Percentiles rank a stretch among this genome's conserved stretches.
These are phyloP conservation scores for Scheffersomyces stipitis DNA, from an alignment of 805 yeast species.

Conservation along the genomic window DNA sequence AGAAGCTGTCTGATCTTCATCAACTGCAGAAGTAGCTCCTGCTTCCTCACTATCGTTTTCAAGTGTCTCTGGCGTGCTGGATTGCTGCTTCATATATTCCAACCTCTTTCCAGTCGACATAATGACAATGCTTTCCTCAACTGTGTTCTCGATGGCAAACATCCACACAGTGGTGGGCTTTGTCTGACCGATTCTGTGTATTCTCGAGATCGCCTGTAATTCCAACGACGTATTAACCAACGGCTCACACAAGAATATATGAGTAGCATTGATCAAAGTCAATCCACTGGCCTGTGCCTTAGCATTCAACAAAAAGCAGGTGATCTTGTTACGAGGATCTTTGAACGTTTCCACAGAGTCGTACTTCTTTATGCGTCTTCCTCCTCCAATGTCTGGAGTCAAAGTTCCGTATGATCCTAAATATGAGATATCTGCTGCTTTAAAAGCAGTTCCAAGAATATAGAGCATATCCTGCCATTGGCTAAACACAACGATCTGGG, in stretches of 20 bases:
- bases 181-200: conserved; percentile 90
- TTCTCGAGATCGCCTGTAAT: conserved; percentile 86
- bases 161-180: conserved; percentile 87
- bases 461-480: conserved; percentile 81
- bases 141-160: conserved; percentile 79
- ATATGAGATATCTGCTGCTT: conserved; percentile 53
- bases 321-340: conserved; percentile 52
- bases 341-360: conserved; percentile 60
- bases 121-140: conserved; percentile 84
- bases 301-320: conserved; percentile 85
- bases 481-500: conserved; percentile 84
- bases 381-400: conserved; percentile 30
- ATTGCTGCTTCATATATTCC: conserved; percentile 30
- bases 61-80: conserved; percentile 5
- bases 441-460: conserved; percentile 65
- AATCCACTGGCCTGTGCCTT: conserved; percentile 88
- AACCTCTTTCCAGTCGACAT: conserved; percentile 63
- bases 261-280: conserved; percentile 88
- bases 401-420: conserved; percentile 53
- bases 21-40: conserved; percentile 5
- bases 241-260: conserved; percentile 91
- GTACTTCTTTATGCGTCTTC: conserved; percentile 21
- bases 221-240: conserved; percentile 84
- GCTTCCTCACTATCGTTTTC: conserved; percentile 9
- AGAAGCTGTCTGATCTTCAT: conserved; percentile 2